A percentile compares a stretch with the other conserved stretches of the same genome.
Evolutionary conservation across 768 basidiomycete genomes (phyloP).

Genomic region (Pulveroboletus sp.): DNA sequence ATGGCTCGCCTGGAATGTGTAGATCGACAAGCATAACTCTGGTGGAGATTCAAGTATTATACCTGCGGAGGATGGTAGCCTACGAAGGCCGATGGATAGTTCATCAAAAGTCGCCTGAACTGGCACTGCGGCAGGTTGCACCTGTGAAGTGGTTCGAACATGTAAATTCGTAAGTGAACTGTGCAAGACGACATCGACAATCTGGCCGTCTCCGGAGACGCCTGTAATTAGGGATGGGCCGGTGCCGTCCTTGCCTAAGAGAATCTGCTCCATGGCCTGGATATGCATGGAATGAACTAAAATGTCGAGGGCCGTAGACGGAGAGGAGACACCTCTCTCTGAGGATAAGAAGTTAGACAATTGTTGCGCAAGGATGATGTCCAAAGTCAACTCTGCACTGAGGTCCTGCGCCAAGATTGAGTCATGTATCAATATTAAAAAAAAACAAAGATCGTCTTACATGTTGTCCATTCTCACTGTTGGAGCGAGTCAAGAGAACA

Average conservation of each 20-base stretch:
- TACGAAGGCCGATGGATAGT: slow-evolving; percentile 12
- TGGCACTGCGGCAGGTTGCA: neutral
- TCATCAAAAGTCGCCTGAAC: slow-evolving; percentile 14
- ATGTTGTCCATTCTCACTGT: slow-evolving; percentile 42
- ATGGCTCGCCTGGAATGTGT: slow-evolving; percentile 16
- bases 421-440: neutral
- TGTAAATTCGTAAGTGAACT: slow-evolving; percentile 13
- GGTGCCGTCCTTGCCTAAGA: slow-evolving; percentile 3
- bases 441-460: slow-evolving; percentile 32
- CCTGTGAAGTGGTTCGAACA: slow-evolving; percentile 10
- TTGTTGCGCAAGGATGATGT: slow-evolving; percentile 39
- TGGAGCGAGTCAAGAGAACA: slow-evolving; percentile 39
- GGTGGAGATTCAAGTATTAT: slow-evolving; percentile 7
- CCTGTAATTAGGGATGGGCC: neutral
- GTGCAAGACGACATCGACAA: slow-evolving; percentile 18
- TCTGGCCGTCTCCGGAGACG: slow-evolving; percentile 1
- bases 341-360: slow-evolving; percentile 31
- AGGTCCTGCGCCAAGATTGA: slow-evolving; percentile 27
- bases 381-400: slow-evolving; percentile 37
- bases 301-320: slow-evolving; percentile 37
- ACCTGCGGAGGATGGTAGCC: neutral
- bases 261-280: slow-evolving; percentile 46
- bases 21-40: slow-evolving; percentile 18
- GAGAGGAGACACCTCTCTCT: slow-evolving; percentile 8
- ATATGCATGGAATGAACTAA: slow-evolving; percentile 37